Evolutionary conservation across 352 stramenopile genomes (phyloP), one percentile per base, ranked within the genome.

Genomic region (Globisporangium nagaii): DNA sequence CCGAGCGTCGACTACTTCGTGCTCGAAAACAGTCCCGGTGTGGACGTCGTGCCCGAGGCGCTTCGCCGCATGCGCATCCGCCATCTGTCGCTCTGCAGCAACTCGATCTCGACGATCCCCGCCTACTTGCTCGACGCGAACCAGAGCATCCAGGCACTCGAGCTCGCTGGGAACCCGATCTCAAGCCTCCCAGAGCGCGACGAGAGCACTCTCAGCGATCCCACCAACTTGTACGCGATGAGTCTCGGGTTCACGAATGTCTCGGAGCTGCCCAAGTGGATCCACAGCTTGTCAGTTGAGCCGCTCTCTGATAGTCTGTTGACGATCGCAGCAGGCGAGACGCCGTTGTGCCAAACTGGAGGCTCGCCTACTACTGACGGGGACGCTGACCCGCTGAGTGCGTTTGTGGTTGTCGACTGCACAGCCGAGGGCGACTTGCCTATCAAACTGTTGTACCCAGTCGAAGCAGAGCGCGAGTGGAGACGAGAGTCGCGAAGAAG

Each of bases 1-100:
- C 40, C 51, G n/a, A 42, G 28, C 31, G 35, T 47, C 27, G 36
- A 47, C 49, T 56, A 56, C 49, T 13, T 56, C 9, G 49, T 56
- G 49, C 35, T 56, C n/a, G 49, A 46, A 22, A 56, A 46, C 27
- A 40, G 36, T 28, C 35, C 49, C 4, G 37, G 36, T 3, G 11
- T 56, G 25, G 11, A 15, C 3, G 19, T 22, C 2, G 49, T 56
- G 6, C 49, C 49, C 7, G 49, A 56, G 6, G 27, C 27, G 15
- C n/a, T 47, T 5, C 17, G 35, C 12, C 49, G 49, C 25, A 47
- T 47, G 49, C 36, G 12, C 1, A 28, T 56, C 3, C 27, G 36
- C 12, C 49, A 56, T 25, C 6, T 56, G n/a, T 56, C 27, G 12
- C 49, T 56, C 36, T 47, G 27, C 27, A 56, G 36, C 19, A 56